phyloP scores from a whole-genome alignment of 2,329 filamentous ascomycete genomes.

The Fusarium sp. region DNA sequence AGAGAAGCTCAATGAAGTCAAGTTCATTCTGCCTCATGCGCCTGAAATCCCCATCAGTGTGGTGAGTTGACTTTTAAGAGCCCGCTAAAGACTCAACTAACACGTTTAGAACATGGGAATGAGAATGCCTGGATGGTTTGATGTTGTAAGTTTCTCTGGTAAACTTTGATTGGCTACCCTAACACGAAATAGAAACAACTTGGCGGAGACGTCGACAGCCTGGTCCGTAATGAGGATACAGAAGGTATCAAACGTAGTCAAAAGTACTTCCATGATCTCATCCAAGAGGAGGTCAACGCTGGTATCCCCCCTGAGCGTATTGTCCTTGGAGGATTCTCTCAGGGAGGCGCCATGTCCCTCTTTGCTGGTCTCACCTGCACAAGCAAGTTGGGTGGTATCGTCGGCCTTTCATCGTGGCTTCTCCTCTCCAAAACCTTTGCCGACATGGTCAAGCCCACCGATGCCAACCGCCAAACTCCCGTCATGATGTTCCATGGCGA shows the following conservation, averaged over 20 bases:
- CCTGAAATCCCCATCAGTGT: slow-evolving; percentile 86
- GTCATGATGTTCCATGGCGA: slow-evolving; percentile 93
- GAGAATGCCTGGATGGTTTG: slow-evolving; percentile 88
- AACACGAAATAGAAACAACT: slow-evolving; percentile 49
- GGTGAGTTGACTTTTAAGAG: slow-evolving; percentile 43
- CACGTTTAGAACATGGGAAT: slow-evolving; percentile 46
- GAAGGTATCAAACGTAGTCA: slow-evolving; percentile 78
- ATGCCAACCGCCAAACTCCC: slow-evolving; percentile 75
- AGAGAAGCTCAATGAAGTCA: slow-evolving; percentile 85
- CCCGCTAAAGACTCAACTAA: slow-evolving; percentile 17
- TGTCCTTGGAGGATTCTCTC: slow-evolving; percentile 85
- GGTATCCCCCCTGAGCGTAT: slow-evolving; percentile 88
- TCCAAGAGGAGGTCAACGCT: slow-evolving; percentile 82
- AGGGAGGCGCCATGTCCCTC: slow-evolving; percentile 89
- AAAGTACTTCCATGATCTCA: slow-evolving; percentile 81
- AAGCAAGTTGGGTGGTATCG: slow-evolving; percentile 85
- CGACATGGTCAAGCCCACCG: slow-evolving; percentile 53
- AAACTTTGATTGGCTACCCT: background rate
- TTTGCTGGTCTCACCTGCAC: slow-evolving; percentile 80
- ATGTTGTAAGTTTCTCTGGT: slow-evolving; percentile 67
- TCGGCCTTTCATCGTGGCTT: slow-evolving; percentile 86
- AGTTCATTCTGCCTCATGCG: slow-evolving; percentile 94
- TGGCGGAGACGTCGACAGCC: slow-evolving; percentile 50
- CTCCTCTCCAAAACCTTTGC: slow-evolving; percentile 68
- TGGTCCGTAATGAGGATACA: slow-evolving; percentile 69